These are phyloP conservation scores for Candida odintsovae DNA, from an alignment of 805 yeast species.

Conservation along the genomic window DNA sequence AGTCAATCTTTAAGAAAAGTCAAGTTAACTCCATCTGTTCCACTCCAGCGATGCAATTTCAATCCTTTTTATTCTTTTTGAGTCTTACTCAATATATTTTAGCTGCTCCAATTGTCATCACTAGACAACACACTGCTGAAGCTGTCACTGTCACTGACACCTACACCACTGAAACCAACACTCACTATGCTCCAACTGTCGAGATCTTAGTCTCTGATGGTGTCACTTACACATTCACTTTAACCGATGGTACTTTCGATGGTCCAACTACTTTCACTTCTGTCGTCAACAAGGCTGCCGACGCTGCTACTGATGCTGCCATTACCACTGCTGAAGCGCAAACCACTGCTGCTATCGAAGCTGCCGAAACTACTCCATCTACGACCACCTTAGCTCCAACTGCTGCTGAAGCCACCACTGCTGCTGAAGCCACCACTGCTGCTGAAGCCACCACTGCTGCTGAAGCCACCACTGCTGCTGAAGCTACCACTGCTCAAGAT, in stretches of 20 bases:
- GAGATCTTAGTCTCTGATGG: slow-evolving; percentile 32
- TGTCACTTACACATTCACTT: slow-evolving; percentile 32
- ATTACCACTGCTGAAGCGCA: slow-evolving; percentile 6
- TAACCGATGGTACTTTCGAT: slow-evolving; percentile 29
- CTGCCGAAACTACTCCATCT: slow-evolving; percentile 15
- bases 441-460: not conserved
- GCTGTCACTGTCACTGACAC: slow-evolving; percentile 42
- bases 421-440: slow-evolving; percentile 2
- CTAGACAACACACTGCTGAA: slow-evolving; percentile 51
- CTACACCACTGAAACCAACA: slow-evolving; percentile 34
- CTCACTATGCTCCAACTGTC: slow-evolving; percentile 36
- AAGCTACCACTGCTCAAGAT: slow-evolving; percentile 11
- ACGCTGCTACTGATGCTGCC: slow-evolving; percentile 5
- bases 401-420: slow-evolving; percentile 11
- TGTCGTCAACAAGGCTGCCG: slow-evolving; percentile 18
- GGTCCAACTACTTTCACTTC: slow-evolving; percentile 31
- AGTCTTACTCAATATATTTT: slow-evolving; percentile 23
- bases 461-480: slow-evolving; percentile 11
- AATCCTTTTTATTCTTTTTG: slow-evolving; percentile 5
- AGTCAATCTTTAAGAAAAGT: slow-evolving; percentile 7
- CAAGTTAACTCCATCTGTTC: not conserved
- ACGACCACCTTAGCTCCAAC: slow-evolving; percentile 12
- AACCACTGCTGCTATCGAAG: slow-evolving; percentile 7
- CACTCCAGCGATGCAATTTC: slow-evolving; percentile 2
- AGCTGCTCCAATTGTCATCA: slow-evolving; percentile 37